Base-by-base conservation (phyloP, 441 rosid species). In the Aquilaria agallochum region DNA sequence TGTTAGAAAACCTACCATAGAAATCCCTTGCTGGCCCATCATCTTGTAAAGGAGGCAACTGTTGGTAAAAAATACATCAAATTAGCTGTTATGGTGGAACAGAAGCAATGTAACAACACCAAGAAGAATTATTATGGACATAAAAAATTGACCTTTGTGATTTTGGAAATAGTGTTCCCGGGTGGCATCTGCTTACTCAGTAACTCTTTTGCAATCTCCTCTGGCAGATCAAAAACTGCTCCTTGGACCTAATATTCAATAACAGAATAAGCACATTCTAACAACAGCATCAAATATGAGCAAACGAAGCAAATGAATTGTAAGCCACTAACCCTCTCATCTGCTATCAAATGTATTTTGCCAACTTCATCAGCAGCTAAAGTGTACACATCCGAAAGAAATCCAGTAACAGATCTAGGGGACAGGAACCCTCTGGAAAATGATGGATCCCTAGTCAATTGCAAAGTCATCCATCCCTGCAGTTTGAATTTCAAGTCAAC, bases 181-280 rank as follows among this genome's bases (percentile, higher is more conserved):
- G 87, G 89, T 50, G 96, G 97, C 48, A 78, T 52, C 78, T 84
- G 80, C 76, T 72, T 82, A 67, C 72, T 80, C 61, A 94, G 79
- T 59, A 90, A 78, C 73, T 76, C 89, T 80, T 87, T 91, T 3
- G 94, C 97, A 53, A 91, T 84, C 65, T 94, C 99, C 80, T 91
- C 97, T 1, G 97, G 96, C 60, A 94, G 83, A 79, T 94, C 99
- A 72, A 94, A 94, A 65, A 94, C 92, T 31, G 97, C 97, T 71
- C 97, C 98, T 80, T 89, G 99, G 62, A 94, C 77, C 99, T 94
- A 85, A 74, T 33, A 68, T 53, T 34, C 59, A 68, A 64, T 45
- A 42, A 63, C 4, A 14, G 10, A 31, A 59, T 49, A 33, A 7
- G 13, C 46, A 50, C 9, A 11, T 42, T 50, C 11, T 58, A 67